Base-by-base conservation (phyloP, 371 early-diverging fungal genomes). In the Apophysomyces trapeziformis region DNA sequence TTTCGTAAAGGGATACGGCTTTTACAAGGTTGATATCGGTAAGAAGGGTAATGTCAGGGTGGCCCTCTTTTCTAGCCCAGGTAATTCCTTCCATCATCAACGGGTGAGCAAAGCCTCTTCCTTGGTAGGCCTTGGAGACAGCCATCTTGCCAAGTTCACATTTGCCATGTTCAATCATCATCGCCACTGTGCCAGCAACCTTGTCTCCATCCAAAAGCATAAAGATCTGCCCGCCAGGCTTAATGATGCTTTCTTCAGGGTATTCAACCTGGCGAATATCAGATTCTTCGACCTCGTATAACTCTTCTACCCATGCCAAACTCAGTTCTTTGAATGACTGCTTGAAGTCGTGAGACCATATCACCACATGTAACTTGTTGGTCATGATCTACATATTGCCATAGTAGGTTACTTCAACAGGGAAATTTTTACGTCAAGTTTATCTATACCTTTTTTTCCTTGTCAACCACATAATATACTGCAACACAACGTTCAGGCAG, bases 111-210 rank as follows among this genome's bases (percentile, higher is more conserved):
- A 65, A 70, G 0, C 74, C 74, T 60, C 57, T 65, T 14, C 70
- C 70, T 13, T 57, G 64, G n/a, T 62, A 65, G 36, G 61, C 63
- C 3, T 70, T 61, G 36, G 50, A 47, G 3, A 73, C 64, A 5
- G 68, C 57, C 68, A 73, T 70, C 21, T 70, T 70, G 0, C 65
- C 63, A 9, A 70, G 60, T 65, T 73, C 70, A 44, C 62, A 68
- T 12, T 37, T 37, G 3, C 70, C 70, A 4, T 66, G 21, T 38
- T 70, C 65, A 14, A 73, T 43, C 12, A 70, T 58, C 65, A 66
- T 62, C 14, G 74, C 68, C 26, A 68, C 64, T 9, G 65, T 65
- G 18, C 70, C 74, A 5, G 58, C 61, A 13, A 70, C 66, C 11
- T 38, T 39, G 9, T 36, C 41, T 7, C 35, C 36, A 13, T 57